Base-by-base conservation (phyloP, 2,329 filamentous ascomycete species). In the Beauveria caledonica region DNA sequence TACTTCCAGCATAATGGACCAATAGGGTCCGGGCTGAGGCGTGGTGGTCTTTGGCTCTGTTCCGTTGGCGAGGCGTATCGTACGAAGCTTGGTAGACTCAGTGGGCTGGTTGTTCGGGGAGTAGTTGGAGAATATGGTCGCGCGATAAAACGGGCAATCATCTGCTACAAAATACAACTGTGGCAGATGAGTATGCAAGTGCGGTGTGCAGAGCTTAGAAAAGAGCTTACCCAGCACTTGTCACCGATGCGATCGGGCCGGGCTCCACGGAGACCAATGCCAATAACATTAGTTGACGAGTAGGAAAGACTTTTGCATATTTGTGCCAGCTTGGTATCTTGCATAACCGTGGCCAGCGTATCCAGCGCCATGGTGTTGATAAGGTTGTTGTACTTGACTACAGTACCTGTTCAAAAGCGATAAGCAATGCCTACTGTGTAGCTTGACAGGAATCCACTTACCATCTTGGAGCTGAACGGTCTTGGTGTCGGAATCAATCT, bases 61-160 rank as follows among this genome's bases (percentile, higher is more conserved):
- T 72, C 92, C 92, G 68, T 94, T 81, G 48, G 87, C 92, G 50
- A 91, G 80, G 71, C 89, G 86, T 66, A 88, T 77, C 17, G 92
- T 96, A 40, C 89, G 82, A 58, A 96, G 84, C 79, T 92, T 90
- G 70, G 83, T 86, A 62, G 86, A 85, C 60, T 84, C 80, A 62
- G 86, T 78, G 21, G 92, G 92, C 78, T 96, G 91, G 81, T 96
- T 96, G 83, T 92, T 85, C 51, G 91, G 92, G 21, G 92, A 96
- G 83, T 96, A 96, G 83, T 96, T 96, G 75, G 91, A 96, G 85
- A 96, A 96, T 78, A 96, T 96, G 69, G 92, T 96, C 68, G 92
- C 92, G 68, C 92, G 88, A 82, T 96, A 96, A 82, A 96, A 96
- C 70, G 90, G 90, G 80, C 90, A 95, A 81, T 96, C 86, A 75